Evolutionary conservation across 2,329 filamentous ascomycete species (phyloP).

Genomic region (Penicillium sp.): DNA sequence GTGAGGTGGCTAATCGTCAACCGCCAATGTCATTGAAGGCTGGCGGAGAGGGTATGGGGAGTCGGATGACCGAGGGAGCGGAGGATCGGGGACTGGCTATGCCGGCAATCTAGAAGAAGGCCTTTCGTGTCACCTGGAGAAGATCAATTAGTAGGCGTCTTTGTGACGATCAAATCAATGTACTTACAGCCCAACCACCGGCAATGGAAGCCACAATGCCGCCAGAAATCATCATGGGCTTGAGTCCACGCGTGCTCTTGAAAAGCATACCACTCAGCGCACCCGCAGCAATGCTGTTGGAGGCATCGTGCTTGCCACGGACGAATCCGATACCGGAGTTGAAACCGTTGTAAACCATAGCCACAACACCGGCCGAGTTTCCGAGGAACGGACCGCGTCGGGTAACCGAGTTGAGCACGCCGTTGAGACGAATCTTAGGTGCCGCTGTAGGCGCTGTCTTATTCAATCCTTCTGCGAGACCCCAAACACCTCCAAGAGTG

Average conservation of each 20-base stretch:
- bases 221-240: constrained; percentile 93
- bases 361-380: constrained; percentile 93
- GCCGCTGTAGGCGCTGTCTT: constrained; percentile 70
- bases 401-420: constrained; percentile 91
- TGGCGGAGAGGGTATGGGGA: constrained; percentile 29
- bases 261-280: constrained; percentile 90
- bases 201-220: constrained; percentile 85
- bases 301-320: constrained; percentile 83
- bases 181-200: constrained; percentile 84
- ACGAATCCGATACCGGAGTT: constrained; percentile 80
- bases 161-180: constrained; percentile 12
- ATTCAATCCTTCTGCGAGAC: constrained; percentile 83
- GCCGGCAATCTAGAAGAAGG: constrained; percentile 46
- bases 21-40: constrained; percentile 30
- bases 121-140: constrained; percentile 53
- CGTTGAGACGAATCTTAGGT: constrained; percentile 90
- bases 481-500: constrained; percentile 85
- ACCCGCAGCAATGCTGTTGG: constrained; percentile 85
- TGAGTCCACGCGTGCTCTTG: constrained; percentile 87
- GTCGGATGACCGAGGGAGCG: constrained; percentile 23
- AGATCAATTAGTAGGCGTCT: constrained; percentile 11
- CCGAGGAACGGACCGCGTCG: constrained; percentile 90
- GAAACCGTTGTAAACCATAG: constrained; percentile 92
- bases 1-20: constrained; percentile 25
- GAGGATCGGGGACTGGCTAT: constrained; percentile 17